Percentiles rank a stretch among this genome's conserved stretches.
phyloP scores from a whole-genome alignment of 2,329 filamentous ascomycete genomes.

The Neonectria faginata region DNA sequence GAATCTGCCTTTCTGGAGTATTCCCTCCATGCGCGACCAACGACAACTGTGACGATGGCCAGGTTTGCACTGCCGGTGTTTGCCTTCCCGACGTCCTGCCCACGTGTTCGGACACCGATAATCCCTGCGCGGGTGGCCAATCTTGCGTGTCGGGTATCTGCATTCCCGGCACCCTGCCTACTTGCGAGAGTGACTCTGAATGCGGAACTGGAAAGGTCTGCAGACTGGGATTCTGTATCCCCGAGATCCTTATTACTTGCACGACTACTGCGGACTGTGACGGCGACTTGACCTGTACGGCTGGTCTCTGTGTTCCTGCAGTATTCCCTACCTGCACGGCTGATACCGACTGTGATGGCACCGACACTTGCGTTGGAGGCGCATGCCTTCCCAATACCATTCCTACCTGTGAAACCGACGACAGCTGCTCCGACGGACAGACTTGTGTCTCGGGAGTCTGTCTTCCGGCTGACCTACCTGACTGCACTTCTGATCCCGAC shows the following conservation, averaged over 20 bases:
- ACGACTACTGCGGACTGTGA: not conserved
- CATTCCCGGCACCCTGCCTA: slow-evolving; percentile 7
- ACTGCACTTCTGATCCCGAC: slow-evolving; percentile 6
- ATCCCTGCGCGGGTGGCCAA: not conserved
- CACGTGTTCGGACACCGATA: not conserved
- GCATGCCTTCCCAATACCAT: slow-evolving; percentile 10
- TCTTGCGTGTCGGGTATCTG: slow-evolving; percentile 12
- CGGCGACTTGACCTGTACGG: not conserved
- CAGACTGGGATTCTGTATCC: slow-evolving; percentile 15
- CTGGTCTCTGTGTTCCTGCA: slow-evolving; percentile 14
- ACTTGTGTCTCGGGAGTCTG: slow-evolving; percentile 17
- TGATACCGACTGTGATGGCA: slow-evolving; percentile 8
- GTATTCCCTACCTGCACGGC: slow-evolving; percentile 5
- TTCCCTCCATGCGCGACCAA: slow-evolving; percentile 2
- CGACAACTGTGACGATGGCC: not conserved
- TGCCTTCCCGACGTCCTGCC: slow-evolving; percentile 11
- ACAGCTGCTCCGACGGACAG: slow-evolving; percentile 2
- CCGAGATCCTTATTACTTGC: slow-evolving; percentile 2
- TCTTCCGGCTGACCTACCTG: not conserved
- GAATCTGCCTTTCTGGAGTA: slow-evolving; percentile 12
- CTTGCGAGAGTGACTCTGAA: slow-evolving; percentile 7
- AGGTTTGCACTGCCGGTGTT: slow-evolving; percentile 9
- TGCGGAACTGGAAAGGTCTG: slow-evolving; percentile 22
- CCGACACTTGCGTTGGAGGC: slow-evolving; percentile 5
- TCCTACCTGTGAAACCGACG: slow-evolving; percentile 2